Percentiles rank a stretch among this genome's conserved stretches.
These are phyloP conservation scores for Carex scoparia DNA, from an alignment of 176 grass and related monocot genomes.

Conservation along the genomic window DNA sequence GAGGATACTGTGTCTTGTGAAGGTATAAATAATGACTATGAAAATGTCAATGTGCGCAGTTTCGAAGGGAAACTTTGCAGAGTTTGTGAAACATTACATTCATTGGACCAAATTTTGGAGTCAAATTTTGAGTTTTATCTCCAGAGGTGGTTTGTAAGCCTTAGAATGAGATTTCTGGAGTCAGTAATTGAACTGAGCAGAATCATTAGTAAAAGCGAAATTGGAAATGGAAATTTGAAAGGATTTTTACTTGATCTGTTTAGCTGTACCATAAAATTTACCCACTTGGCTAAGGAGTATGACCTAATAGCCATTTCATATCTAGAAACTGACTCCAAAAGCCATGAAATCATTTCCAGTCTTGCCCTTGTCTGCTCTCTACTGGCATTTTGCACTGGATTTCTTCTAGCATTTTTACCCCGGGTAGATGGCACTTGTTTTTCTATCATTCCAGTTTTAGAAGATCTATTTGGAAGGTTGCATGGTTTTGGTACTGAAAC, in stretches of 20 bases:
- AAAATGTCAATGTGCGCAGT: constrained; percentile 33
- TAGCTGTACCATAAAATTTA: constrained; percentile 46
- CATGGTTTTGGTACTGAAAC: constrained; percentile 32
- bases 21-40: constrained; percentile 34
- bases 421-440: constrained; percentile 28
- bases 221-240: constrained; percentile 23
- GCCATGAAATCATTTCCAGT: constrained; percentile 40
- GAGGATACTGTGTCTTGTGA: constrained; percentile 20
- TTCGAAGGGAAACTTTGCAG: constrained; percentile 41
- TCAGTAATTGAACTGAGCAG: constrained; percentile 44
- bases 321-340: constrained; percentile 54
- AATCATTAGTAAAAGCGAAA: constrained; percentile 32
- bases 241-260: constrained; percentile 39
- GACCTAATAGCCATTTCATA: constrained; percentile 75
- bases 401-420: constrained; percentile 34
- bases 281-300: constrained; percentile 61
- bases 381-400: constrained; percentile 66
- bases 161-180: constrained; percentile 61
- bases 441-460: constrained; percentile 37
- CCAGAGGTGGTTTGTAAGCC: constrained; percentile 87
- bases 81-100: constrained; percentile 51
- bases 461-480: constrained; percentile 60
- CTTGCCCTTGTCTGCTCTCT: constrained; percentile 69
- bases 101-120: constrained; percentile 44
- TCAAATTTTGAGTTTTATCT: constrained; percentile 44